Evolutionary conservation across 163 green algal species (phyloP), one percentile per base, ranked within the genome.

Genomic region (Chlorella variabilis): DNA sequence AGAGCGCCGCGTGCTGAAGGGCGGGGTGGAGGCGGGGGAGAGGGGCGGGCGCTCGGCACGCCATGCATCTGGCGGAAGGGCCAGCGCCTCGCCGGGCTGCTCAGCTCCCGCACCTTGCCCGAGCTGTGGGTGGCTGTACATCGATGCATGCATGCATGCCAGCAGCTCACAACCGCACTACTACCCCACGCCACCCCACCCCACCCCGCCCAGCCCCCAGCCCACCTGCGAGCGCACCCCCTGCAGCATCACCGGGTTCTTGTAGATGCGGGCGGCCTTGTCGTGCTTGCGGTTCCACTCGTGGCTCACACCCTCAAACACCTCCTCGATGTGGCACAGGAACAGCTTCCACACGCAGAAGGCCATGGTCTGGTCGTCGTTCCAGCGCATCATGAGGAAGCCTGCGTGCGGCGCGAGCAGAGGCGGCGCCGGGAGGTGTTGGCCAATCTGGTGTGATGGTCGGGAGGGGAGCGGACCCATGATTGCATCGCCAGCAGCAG

Each of bases 271-370:
- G 23, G 61, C 69, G 13, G 84, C 84, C 21, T 82, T 71, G 36
- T 65, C 38, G 71, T 87, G 84, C 9, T 82, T 23, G 2, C 63
- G 68, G 74, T 87, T 87, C 80, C 80, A 87, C 4, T 58, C 74
- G 45, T 39, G 31, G 6, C 29, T 21, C 23, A 81, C 61, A 0
- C 29, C 75, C 9, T 67, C 31, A 62, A 88, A 88, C 2, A 80
- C 51, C n/a, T 56, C 33, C 11, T 58, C 34, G 1, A 84, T 77
- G 62, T 84, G 69, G 29, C 41, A 45, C 41, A 88, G 69, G 63
- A 79, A 81, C 23, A 88, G 56, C 80, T 88, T 87, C 78, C 75
- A 87, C 0, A 80, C 82, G 23, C 31, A 81, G 38, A 68, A 87
- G 39, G 41, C 75, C 66, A 83, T 78, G 23, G 68, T 81, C 48